Evolutionary conservation across 2,329 filamentous ascomycete genomes (phyloP).

Genomic region (Trichoderma citrinoviride): DNA sequence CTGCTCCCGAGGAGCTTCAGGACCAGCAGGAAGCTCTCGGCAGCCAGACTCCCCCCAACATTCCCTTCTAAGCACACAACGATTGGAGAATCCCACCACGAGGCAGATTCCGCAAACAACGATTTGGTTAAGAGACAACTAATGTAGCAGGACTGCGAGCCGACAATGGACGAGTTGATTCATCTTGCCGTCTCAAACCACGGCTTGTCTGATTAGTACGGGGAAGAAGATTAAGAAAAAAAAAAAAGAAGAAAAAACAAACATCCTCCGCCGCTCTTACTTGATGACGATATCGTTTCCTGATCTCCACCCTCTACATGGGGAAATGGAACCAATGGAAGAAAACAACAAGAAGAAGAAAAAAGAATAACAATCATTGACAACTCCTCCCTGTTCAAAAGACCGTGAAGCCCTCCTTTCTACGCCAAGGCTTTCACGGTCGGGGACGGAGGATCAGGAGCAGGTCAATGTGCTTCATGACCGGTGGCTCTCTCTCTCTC

Average conservation of each 20-base stretch:
- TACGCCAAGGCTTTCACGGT: not conserved
- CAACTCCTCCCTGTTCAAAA: slow-evolving; percentile 10
- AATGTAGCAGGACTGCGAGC: slow-evolving; percentile 31
- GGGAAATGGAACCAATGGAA: slow-evolving; percentile 2
- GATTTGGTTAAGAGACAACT: slow-evolving; percentile 28
- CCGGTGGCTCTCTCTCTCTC: slow-evolving; percentile 11
- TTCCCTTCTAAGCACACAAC: slow-evolving; percentile 58
- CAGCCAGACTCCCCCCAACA: slow-evolving; percentile 52
- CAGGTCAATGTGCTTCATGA: slow-evolving; percentile 10
- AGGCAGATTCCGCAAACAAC: slow-evolving; percentile 24
- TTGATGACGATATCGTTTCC: slow-evolving; percentile 25
- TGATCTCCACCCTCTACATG: not conserved
- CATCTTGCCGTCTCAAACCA: slow-evolving; percentile 22
- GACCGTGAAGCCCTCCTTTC: slow-evolving; percentile 14
- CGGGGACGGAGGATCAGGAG: not conserved
- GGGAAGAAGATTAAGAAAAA: not conserved
- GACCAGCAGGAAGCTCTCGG: slow-evolving; percentile 70
- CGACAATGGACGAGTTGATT: slow-evolving; percentile 25
- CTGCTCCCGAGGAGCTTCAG: slow-evolving; percentile 79
- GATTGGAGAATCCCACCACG: slow-evolving; percentile 21
- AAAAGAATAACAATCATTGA: not conserved
- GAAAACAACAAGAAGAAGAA: not conserved
- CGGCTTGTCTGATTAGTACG: slow-evolving; percentile 34
- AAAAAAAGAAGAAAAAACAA: not conserved
- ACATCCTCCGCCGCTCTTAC: slow-evolving; percentile 16